A percentile compares a stretch with the other conserved stretches of the same genome.
Evolutionary conservation across 805 yeast genomes (phyloP).

Genomic region (Metschnikowia cubensis): DNA sequence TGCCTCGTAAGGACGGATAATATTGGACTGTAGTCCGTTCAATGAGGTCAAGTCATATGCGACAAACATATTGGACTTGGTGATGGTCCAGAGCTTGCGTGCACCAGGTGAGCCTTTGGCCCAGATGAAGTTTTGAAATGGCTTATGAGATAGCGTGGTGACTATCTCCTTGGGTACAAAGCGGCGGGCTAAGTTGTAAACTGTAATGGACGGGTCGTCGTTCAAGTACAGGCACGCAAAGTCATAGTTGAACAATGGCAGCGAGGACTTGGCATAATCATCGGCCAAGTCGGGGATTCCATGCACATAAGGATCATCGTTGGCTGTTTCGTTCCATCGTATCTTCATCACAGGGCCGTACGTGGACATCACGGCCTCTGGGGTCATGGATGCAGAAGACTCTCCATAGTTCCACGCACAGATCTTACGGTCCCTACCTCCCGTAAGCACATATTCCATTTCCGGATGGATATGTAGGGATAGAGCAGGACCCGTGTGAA

Average conservation of each 20-base stretch:
- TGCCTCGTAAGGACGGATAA: conserved; percentile 43
- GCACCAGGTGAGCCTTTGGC: conserved; percentile 22
- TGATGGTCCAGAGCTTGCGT: conserved; percentile 37
- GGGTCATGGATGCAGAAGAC: conserved; percentile 29
- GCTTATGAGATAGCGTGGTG: conserved; percentile 45
- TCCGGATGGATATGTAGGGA: conserved; percentile 87
- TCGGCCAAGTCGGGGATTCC: conserved; percentile 12
- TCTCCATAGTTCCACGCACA: conserved; percentile 65
- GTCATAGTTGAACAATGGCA: conserved; percentile 50
- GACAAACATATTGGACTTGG: conserved; percentile 37
- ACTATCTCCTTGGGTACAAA: conserved; percentile 69
- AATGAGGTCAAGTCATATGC: conserved; percentile 29
- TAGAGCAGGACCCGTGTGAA: conserved; percentile 89
- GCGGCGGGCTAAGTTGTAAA: conserved; percentile 68
- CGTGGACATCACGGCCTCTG: conserved; percentile 69
- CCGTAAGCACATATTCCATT: conserved; percentile 75
- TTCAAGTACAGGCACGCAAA: conserved; percentile 71
- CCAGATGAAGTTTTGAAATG: conserved; percentile 43
- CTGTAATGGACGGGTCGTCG: conserved; percentile 65
- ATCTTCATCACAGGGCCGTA: conserved; percentile 78
- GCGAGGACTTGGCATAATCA: conserved; percentile 17
- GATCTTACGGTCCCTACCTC: conserved; percentile 85
- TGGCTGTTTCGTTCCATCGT: conserved; percentile 49
- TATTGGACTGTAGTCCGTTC: conserved; percentile 19
- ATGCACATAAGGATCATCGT: conserved; percentile 26